These are phyloP conservation scores for Xylaria sp. DNA, from an alignment of 2,329 filamentous ascomycete species.

Conservation along the genomic window DNA sequence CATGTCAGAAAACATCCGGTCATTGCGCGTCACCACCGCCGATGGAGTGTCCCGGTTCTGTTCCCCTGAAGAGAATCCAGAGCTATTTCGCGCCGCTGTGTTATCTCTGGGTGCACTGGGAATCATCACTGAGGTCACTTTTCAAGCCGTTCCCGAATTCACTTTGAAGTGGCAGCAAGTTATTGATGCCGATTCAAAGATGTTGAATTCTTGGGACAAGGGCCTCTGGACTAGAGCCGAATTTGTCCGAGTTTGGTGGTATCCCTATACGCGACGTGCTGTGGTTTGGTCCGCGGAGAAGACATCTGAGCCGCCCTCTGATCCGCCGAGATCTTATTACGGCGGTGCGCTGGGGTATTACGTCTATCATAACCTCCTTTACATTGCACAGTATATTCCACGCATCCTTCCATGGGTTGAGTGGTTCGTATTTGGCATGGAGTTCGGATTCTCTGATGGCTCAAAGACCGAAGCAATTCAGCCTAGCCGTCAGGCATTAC, in stretches of 20 bases:
- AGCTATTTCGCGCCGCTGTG: slow-evolving; percentile 88
- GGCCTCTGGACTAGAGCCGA: slow-evolving; percentile 85
- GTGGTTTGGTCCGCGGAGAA: slow-evolving; percentile 92
- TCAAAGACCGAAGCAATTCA: slow-evolving; percentile 79
- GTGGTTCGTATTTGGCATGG: slow-evolving; percentile 97
- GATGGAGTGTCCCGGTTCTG: slow-evolving; percentile 81
- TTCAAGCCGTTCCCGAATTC: slow-evolving; percentile 82
- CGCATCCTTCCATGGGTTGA: slow-evolving; percentile 87
- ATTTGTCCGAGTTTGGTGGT: slow-evolving; percentile 97
- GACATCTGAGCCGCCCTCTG: slow-evolving; percentile 69
- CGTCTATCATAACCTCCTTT: slow-evolving; percentile 91
- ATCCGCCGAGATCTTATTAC: slow-evolving; percentile 79
- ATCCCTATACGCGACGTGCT: slow-evolving; percentile 88
- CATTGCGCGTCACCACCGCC: slow-evolving; percentile 82
- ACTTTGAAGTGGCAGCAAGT: slow-evolving; percentile 89
- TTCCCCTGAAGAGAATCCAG: slow-evolving; percentile 73
- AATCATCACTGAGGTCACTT: slow-evolving; percentile 89
- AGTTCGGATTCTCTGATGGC: slow-evolving; percentile 87
- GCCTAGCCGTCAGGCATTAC: slow-evolving; percentile 79
- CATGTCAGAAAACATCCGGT: slow-evolving; percentile 80
- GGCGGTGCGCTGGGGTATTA: slow-evolving; percentile 85
- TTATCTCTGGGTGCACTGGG: slow-evolving; percentile 90
- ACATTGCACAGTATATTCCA: slow-evolving; percentile 80
- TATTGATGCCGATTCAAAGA: slow-evolving; percentile 74
- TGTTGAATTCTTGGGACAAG: slow-evolving; percentile 77